Evolutionary conservation across 192 early-diverging fungal species (phyloP), one percentile per base, ranked within the genome.

Genomic region (Obelidium mucronatum): DNA sequence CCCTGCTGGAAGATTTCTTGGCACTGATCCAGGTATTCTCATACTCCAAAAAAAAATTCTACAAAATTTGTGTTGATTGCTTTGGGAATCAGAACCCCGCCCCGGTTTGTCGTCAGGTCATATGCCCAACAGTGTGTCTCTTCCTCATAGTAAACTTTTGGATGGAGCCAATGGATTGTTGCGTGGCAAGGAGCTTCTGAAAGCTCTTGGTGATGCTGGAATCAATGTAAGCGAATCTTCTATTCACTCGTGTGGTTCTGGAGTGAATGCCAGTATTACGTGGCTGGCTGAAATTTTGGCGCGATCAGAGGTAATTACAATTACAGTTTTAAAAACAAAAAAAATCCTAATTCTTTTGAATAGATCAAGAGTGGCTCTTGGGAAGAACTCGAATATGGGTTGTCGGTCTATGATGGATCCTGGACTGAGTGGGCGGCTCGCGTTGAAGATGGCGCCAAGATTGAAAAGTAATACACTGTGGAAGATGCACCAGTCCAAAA

Each of bases 211-310:
- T 6, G 39, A 64, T 56, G 67, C 66, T n/a, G 67, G 67, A 17
- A 55, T 77, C 15, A 67, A 70, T 2, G 61, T 70, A 39, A 70
- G 56, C 39, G 67, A 8, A 6, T 35, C 67, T 26, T 31, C 67
- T 15, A 61, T 69, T 31, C 76, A 77, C 61, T 61, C 76, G 8
- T 77, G 76, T 37, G 76, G 76, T 2, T 44, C 37, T 58, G 76
- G 76, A 17, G 76, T 77, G 35, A 77, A 77, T 70, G 76, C 76
- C 13, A 54, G 54, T 40, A 70, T 77, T 48, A 67, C 66, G 2
- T 77, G 76, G 76, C 54, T 77, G 15, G 76, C 31, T 37, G 56
- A 74, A 13, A 62, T 77, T 53, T 36, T 77, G 36, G 52, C 76
- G 15, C 33, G 67, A 8, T 58, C 53, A 34, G 66, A 70, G 53